Base-by-base conservation (phyloP, 2,329 filamentous ascomycete species). In the Ustulina deusta region DNA sequence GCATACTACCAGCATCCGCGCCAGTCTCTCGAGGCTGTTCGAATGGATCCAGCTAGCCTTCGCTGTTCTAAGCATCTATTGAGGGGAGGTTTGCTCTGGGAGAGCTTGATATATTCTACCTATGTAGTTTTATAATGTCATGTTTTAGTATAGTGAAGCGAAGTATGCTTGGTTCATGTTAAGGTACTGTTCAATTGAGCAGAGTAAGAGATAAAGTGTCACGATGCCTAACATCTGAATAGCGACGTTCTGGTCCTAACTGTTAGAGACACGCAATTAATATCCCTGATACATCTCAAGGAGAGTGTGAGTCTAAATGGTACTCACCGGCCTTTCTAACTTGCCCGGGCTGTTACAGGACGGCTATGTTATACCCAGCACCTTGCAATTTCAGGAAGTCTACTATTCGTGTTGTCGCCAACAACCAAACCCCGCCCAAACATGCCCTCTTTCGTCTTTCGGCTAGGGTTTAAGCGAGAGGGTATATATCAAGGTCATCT, bases 11-110 rank as follows among this genome's bases (percentile, higher is more conserved):
- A 68, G 63, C 22, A 68, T 70, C 60, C 65, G 67, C 74, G 71
- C 56, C 74, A 46, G 67, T 38, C 66, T 76, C 74, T 74, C 72
- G 71, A 64, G 74, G 73, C 72, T 61, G 54, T 63, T 63, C 60
- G 55, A 56, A 62, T 38, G 56, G 64, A 72, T 56, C 38, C 42
- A 59, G 63, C 67, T 65, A 64, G 61, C 72, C 69, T 66, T 74
- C 71, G 64, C 72, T 70, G 17, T 66, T 68, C 44, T 55, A 59
- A 61, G 70, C 61, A 54, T 61, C 61, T 49, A 44, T 62, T 36
- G 54, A 64, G 62, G 73, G 63, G 70, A 70, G 72, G 71, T 65
- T 54, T 71, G 64, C 69, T 65, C 64, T 68, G 69, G 73, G 66
- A 71, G 68, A 66, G 70, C 72, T 72, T 71, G 74, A 75, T 62